Base-by-base conservation (phyloP, 441 rosid species). In the Populus hybrid region DNA sequence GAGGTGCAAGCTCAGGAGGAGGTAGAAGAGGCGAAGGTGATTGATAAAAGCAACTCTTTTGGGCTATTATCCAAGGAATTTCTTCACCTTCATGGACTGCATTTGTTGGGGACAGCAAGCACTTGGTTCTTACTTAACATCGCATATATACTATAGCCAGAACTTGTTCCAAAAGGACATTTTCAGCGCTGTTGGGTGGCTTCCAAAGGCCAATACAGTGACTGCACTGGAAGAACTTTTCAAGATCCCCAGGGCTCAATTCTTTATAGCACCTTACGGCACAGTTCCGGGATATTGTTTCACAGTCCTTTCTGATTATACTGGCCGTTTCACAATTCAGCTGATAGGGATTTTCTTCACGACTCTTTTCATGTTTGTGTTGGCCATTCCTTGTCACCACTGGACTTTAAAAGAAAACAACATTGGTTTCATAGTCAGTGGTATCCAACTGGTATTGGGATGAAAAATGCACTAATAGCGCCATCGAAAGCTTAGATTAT, bases 381-480 rank as follows among this genome's bases (percentile, higher is more conserved):
- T 75, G 67, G 78, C 78, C 53, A 75, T 68, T 30, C 66, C 78
- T 6, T 68, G n/a, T 14, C 72, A 75, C 59, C 79, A 57, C 38
- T 35, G 69, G 69, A 76, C 69, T 34, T 3, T 23, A 8, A 69
- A 76, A 67, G 64, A 40, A 38, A 35, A 59, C 42, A 20, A 34
- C 78, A 12, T 69, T 14, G 78, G 67, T 21, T 69, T 57, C 26
- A 10, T 35, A 18, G 36, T 35, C 4, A 35, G 59, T 35, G 81
- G 30, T 78, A 68, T 71, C 78, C 78, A 1, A 75, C 78, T 30
- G 82, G 82, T 11, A 79, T 79, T 74, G 78, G 82, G 34, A 79
- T 70, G 78, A 74, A 24, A 74, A 69, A 79, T 74, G 26, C 82
- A 10, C 75, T 74, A 2, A 26, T 74, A n/a, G 82, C 11, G 42